A percentile compares a stretch with the other conserved stretches of the same genome.
phyloP scores from a whole-genome alignment of 2,329 filamentous ascomycete species.

The Ampelomyces quisqualis region DNA sequence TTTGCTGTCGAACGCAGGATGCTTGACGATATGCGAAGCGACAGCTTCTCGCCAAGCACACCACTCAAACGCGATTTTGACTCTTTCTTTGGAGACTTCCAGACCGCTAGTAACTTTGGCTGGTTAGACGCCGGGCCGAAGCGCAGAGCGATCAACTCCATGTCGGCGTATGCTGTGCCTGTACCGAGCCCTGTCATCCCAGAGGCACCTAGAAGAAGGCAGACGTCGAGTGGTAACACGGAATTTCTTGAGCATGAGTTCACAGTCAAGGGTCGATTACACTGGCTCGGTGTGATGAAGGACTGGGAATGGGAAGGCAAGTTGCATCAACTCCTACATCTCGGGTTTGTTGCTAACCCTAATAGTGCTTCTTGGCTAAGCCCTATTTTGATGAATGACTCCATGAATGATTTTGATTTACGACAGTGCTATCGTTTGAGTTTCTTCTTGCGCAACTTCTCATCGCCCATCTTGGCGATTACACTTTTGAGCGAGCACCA shows the following conservation, averaged over 20 bases:
- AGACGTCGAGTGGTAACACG: constrained; percentile 10
- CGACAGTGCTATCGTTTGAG: neutral
- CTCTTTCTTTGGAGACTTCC: constrained; percentile 19
- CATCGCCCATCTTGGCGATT: neutral
- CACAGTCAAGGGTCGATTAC: constrained; percentile 65
- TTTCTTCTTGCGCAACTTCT: neutral
- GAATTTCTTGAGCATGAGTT: constrained; percentile 58
- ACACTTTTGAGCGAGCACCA: neutral
- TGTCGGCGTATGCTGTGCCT: constrained; percentile 3
- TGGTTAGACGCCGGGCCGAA: constrained; percentile 27
- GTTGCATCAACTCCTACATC: constrained; percentile 25
- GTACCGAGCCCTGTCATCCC: neutral
- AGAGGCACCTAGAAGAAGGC: constrained; percentile 1
- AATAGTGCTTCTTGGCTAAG: constrained; percentile 27
- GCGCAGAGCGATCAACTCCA: constrained; percentile 19
- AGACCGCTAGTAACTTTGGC: constrained; percentile 19
- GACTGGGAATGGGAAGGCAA: constrained; percentile 73
- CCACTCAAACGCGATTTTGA: constrained; percentile 29
- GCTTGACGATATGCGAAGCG: constrained; percentile 6
- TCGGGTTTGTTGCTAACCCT: constrained; percentile 8
- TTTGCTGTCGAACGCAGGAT: constrained; percentile 43
- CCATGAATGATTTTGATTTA: neutral
- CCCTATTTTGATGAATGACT: neutral
- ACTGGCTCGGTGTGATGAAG: constrained; percentile 72
- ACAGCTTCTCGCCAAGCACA: constrained; percentile 10